Base-by-base conservation (phyloP, 2,329 filamentous ascomycete genomes). In the Pseudogymnoascus sp. region DNA sequence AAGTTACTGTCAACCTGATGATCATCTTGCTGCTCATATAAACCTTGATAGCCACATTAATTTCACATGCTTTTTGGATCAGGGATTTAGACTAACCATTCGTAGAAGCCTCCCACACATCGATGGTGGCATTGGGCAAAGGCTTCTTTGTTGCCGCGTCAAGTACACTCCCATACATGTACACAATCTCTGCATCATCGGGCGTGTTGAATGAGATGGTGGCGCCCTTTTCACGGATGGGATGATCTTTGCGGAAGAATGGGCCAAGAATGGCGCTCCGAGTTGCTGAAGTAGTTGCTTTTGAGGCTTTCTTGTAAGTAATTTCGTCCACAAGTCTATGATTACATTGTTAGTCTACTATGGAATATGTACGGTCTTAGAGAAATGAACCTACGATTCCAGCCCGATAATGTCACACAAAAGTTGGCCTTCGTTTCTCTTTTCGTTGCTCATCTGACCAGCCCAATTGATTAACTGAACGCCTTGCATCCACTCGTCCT, bases 51-150 rank as follows among this genome's bases (percentile, higher is more conserved):
- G 36, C n/a, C 7, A 8, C 36, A n/a, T 38, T 38, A 38, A 38
- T 38, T 9, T 6, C 36, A 9, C 36, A 38, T 38, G 36, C n/a
- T 18, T 18, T 18, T 38, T 38, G 4, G 36, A 15, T 6, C 36
- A 18, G 6, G 7, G n/a, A 38, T 9, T 7, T 38, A 18, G n/a
- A 38, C 36, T 39, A 20, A 20, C 74, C 66, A 64, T 87, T 87
- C 1, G 84, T 84, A 1, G 80, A 82, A 1, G 83, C 82, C 68
- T 87, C 79, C 84, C 84, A 87, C n/a, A 85, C 76, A 70, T 87
- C 83, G 6, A 87, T 74, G 15, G 77, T 76, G 0, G 81, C 82
- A 43, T 77, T 78, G 15, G 75, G 75, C n/a, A 87, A 75, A 0
- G 83, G 83, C 68, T 82, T 75, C 63, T 80, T 79, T 0, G 82